Base-by-base conservation (phyloP, 495 filamentous ascomycete species). In the Lichina pygmaea region DNA sequence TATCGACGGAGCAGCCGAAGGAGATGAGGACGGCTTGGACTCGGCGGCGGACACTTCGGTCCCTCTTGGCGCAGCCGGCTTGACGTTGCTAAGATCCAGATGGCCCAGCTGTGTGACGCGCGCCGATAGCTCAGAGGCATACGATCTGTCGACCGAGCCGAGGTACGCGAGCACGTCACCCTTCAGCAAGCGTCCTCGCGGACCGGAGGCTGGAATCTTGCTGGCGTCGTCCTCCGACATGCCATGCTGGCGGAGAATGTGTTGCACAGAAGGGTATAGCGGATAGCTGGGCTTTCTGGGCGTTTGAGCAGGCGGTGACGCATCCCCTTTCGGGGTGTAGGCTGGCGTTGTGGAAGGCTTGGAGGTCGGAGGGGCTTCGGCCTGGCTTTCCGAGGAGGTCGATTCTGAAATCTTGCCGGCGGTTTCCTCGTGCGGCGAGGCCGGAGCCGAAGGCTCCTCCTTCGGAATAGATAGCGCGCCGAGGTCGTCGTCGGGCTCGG, bases 51-150 rank as follows among this genome's bases (percentile, higher is more conserved):
- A 15, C 10, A 11, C 36, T 15, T 11, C 36, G 13, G 13, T 15
- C 36, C 13, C 11, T 15, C 13, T 39, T 11, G 36, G 64, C n/a
- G 60, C 54, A 6, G 64, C 59, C 39, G 67, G 62, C 67, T 93
- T 91, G 65, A 94, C 84, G 61, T 94, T 92, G 62, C 79, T 89
- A 46, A 95, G 71, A 58, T 95, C 91, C 30, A 97, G 70, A 57
- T 92, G 82, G 37, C 64, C 60, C 33, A 85, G 73, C 56, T 89
- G 78, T 41, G 66, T 60, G 52, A 94, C 73, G 8, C 72, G 71
- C 30, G 66, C 60, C 39, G 75, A 75, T 49, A 81, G 71, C 38
- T 74, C 64, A n/a, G 70, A 62, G 7, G 84, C 75, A 53, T 79
- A 79, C 17, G 71, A 62, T 38, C 72, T 59, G 41, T 75, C 60